phyloP scores from a whole-genome alignment of 2,329 filamentous ascomycete genomes.

The Aspergillus nomiae region DNA sequence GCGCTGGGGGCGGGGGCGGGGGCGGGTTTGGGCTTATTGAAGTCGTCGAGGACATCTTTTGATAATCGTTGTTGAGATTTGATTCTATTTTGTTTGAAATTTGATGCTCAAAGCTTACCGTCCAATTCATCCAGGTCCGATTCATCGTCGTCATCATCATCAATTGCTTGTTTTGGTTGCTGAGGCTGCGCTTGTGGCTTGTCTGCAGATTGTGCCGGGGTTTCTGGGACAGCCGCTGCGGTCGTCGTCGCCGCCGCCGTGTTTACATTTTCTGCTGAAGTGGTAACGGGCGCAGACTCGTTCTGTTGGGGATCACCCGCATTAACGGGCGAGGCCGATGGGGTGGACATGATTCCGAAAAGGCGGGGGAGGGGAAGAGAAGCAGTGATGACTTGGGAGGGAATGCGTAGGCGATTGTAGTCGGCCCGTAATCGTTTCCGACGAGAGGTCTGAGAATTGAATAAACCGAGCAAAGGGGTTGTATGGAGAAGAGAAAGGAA shows the following conservation, averaged over 20 bases:
- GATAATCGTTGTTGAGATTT: constrained; percentile 9
- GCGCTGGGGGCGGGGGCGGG: constrained; percentile 19
- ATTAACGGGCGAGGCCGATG: constrained; percentile 11
- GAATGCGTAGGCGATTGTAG: background rate
- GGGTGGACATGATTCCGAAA: constrained; percentile 14
- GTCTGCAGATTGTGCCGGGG: background rate
- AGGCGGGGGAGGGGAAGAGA: background rate
- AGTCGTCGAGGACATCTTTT: constrained; percentile 88
- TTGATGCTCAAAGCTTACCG: constrained; percentile 52
- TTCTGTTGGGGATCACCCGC: constrained; percentile 7
- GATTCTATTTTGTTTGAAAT: background rate
- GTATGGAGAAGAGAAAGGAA: background rate
- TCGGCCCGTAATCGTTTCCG: background rate
- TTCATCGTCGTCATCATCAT: constrained; percentile 62
- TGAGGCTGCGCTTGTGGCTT: constrained; percentile 9
- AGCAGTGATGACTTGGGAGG: background rate
- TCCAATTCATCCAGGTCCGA: constrained; percentile 96
- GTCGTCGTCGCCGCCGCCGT: background rate
- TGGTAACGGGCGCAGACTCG: background rate
- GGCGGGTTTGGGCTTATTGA: constrained; percentile 56
- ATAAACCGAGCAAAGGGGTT: background rate
- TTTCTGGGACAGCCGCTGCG: background rate
- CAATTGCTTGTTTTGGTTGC: constrained; percentile 6
- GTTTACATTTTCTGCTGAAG: background rate
- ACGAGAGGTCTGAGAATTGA: background rate